Evolutionary conservation across 2,329 filamentous ascomycete species (phyloP), one percentile per base, ranked within the genome.

Genomic region (Colletotrichum tabaci): DNA sequence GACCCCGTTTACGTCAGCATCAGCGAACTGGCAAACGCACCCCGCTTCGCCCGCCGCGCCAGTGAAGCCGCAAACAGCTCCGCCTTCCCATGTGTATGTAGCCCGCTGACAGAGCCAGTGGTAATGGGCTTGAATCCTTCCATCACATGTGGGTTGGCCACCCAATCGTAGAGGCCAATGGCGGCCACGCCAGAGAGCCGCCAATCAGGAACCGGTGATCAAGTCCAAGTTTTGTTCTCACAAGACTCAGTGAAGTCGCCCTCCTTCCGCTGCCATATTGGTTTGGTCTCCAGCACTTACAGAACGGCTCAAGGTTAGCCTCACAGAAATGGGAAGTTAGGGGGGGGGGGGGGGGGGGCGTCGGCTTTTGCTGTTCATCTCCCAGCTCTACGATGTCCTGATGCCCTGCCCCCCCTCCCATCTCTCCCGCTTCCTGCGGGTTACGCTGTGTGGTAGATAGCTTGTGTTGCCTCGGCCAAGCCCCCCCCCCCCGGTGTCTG

Each of bases 151-250:
- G 40, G 35, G 44, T 26, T 46, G 38, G 9, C 52, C 49, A 18
- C 49, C 35, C 60, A 52, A 49, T 62, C 15, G 46, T 5, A 38
- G 21, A 21, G 44, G 16, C 30, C 44, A 38, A 50, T 40, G 44
- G 42, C 9, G n/a, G 4, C 35, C 21, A 42, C 13, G 10, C 35
- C 21, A 52, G 35, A 15, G 21, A 42, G 38, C 26, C 61, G 23
- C 66, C 66, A 69, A 69, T 69, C 61, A 58, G 46, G n/a, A 50
- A 26, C 61, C 26, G n/a, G 61, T 46, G 56, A 60, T 21, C 62
- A 58, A 44, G 46, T 46, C 38, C 61, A 38, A n/a, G 56, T 61
- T 67, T 40, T 30, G 13, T 55, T 55, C 21, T 26, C n/a, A 23
- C n/a, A 7, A 5, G 30, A 35, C 30, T 35, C 30, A 35, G 30